Percentiles rank a stretch among this genome's conserved stretches.
Conservation (phyloP, 495 filamentous ascomycete genomes). For the Lasiosphaeria miniovina region DNA sequence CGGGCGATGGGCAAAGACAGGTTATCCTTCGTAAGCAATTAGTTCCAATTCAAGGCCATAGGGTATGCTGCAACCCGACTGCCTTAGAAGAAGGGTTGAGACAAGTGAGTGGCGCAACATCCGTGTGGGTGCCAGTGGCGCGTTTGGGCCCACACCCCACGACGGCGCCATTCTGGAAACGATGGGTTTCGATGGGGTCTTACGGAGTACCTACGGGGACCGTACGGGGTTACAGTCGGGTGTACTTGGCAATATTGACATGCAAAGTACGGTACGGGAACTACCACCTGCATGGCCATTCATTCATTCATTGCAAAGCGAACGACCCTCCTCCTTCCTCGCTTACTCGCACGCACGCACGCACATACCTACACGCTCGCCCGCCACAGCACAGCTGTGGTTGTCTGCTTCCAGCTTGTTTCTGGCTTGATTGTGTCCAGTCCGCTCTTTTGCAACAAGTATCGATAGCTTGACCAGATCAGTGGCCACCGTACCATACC, state of each 20-base stretch:
- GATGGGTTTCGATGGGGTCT: conserved; percentile 10
- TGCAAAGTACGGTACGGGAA: conserved; percentile 16
- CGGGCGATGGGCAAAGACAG: too few relatives aligned
- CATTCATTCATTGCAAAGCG: background rate
- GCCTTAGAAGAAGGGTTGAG: too few relatives aligned
- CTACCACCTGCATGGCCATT: background rate
- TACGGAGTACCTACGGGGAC: background rate
- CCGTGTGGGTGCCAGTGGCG: background rate
- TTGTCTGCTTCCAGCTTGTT: too few relatives aligned
- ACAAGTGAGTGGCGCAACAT: background rate
- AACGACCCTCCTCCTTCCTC: conserved; percentile 1
- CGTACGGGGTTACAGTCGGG: conserved; percentile 19
- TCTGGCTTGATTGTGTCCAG: too few relatives aligned
- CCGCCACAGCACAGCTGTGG: too few relatives aligned
- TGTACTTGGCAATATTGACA: conserved; percentile 19
- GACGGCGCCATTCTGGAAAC: conserved; percentile 25
- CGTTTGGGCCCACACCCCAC: conserved; percentile 3
- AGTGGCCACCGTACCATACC: too few relatives aligned
- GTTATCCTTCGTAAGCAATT: too few relatives aligned
- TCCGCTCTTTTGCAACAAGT: too few relatives aligned
- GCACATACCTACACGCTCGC: too few relatives aligned
- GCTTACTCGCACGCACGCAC: background rate
- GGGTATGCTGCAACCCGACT: too few relatives aligned
- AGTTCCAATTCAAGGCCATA: too few relatives aligned
- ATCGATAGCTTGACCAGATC: too few relatives aligned